Evolutionary conservation across 768 basidiomycete species (phyloP), one percentile per base, ranked within the genome.

Genomic region (Boletus sp.): DNA sequence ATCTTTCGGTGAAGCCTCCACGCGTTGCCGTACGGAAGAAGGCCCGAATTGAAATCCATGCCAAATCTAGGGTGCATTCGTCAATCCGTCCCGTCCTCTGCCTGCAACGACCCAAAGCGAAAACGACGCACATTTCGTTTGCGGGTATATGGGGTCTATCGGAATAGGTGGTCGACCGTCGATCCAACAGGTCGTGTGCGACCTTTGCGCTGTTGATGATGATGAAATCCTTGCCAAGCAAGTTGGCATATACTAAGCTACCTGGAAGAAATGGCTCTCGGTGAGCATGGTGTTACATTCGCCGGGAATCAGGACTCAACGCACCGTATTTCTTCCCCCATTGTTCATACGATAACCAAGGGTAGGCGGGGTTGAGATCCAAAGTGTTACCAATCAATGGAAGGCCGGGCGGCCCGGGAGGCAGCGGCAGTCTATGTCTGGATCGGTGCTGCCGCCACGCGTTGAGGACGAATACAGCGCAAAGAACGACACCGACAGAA

Each of bases 371-470:
- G 30, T 71, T 46, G 44, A 75, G 10, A 30, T 66, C 58, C 15
- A 67, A 48, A 7, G 55, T 14, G 41, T 55, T 68, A 2, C 72
- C 73, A 4, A 71, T 33, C 28, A 74, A 50, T 2, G 72, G 73
- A 39, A 84, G 70, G 42, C 79, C 78, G 51, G 70, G 76, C 0
- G 84, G 84, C 14, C 83, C 84, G 17, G 79, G 80, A 35, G 79
- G 79, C 15, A 82, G 73, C 8, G 76, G 67, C 47, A 64, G 50
- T 4, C 66, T 64, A 7, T 47, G 37, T 37, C 62, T 57, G 42
- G 40, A 47, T 29, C 50, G 56, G 29, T 36, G 47, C 28, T 54
- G 39, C 42, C 62, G 47, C 70, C 69, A 72, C 4, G 11, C 46
- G 7, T 32, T 47, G 41, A 67, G 18, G 12, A 30, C 37, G 7